Evolutionary conservation across 2,329 filamentous ascomycete species (phyloP).

Genomic region (Dactylonectria estremocensis): DNA sequence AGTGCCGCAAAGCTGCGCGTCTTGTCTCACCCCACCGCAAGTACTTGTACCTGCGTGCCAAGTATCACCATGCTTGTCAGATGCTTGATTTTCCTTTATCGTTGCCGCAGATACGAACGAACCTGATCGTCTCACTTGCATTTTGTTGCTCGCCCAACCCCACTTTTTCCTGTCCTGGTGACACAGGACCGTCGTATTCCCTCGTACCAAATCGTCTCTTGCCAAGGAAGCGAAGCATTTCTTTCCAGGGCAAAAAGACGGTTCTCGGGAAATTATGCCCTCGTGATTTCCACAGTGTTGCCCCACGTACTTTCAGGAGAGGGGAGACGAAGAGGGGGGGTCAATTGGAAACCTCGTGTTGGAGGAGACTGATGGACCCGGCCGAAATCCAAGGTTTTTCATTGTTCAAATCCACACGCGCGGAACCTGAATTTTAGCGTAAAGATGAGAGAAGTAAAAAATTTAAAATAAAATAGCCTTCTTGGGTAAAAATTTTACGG

Average conservation of each 20-base stretch:
- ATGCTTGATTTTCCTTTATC: background rate
- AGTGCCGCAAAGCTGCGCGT: background rate
- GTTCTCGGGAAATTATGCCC: no score
- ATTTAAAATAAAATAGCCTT: constrained; percentile 6
- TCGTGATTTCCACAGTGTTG: no score
- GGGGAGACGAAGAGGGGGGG: no score
- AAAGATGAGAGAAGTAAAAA: background rate
- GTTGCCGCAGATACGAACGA: background rate
- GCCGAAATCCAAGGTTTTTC: background rate
- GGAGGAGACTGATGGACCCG: background rate
- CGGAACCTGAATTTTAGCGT: background rate
- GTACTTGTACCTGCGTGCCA: background rate
- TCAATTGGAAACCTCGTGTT: background rate
- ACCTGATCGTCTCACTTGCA: background rate
- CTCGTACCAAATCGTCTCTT: background rate
- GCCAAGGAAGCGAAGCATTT: background rate
- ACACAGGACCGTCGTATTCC: background rate
- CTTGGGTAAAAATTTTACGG: constrained; percentile 5
- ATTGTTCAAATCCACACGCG: background rate
- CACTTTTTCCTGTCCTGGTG: background rate
- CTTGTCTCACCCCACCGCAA: background rate
- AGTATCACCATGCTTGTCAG: background rate
- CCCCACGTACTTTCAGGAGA: no score
- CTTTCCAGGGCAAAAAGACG: background rate
- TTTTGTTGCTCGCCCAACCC: background rate